Conservation (phyloP, 176 grass and related monocot species). For the bread wheat (Triticum aestivum) region IWGSC_CS_RefSeq_v2.1 NC_057806.1:574966217-574966716, state of each 20-base stretch:
- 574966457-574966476: neutral
- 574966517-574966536: neutral
- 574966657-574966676: constrained; percentile 90
- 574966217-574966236: neutral
- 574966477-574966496: neutral
- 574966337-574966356: neutral
- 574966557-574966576: neutral
- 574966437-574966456: neutral
- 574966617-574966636: constrained; percentile 41
- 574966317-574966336: neutral
- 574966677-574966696: constrained; percentile 73
- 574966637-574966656: constrained; percentile 18
- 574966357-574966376: neutral
- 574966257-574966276: neutral
- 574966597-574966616: constrained; percentile 15
- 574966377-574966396: neutral
- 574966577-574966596: constrained; percentile 13
- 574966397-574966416: neutral
- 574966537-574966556: neutral
- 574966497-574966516: neutral
- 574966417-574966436: neutral
- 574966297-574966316: neutral
- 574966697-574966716: constrained; percentile 56
- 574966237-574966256: neutral
- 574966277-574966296: neutral